Evolutionary conservation across 2,329 filamentous ascomycete species (phyloP), one percentile per base, ranked within the genome.

Genomic region (Fusarium poae): DNA sequence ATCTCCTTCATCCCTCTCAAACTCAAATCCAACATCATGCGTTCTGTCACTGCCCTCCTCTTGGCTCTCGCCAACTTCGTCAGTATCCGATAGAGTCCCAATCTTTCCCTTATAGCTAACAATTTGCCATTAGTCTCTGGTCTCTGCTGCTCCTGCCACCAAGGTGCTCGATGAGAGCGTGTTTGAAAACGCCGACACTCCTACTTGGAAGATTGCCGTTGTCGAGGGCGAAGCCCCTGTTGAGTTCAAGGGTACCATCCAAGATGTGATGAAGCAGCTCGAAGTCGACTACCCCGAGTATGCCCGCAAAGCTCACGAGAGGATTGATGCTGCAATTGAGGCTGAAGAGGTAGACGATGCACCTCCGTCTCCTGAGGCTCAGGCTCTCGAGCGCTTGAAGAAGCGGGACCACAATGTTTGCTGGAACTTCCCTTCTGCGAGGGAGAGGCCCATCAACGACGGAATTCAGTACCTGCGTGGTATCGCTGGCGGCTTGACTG

Each of bases 381-480:
- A 46, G n/a, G 43, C 27, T 7, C 43, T 46, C 12, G 25, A 20
- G 6, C 5, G 12, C 27, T 12, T 46, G 2, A n/a, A 30, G 13
- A 46, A 21, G 27, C 43, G 43, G 9, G 43, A 46, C 20, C 25
- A 27, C 43, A 46, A 46, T 3, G 20, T 46, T 1, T 46, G 43
- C 2, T 46, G 1, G 3, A 46, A 30, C 3, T 46, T 46, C 0
- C 43, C 43, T 16, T 0, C 1, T 4, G 43, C 43, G 0, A 21
- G n/a, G n/a, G 43, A 46, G 5, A 1, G 3, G 0, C n/a, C 12
- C 7, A 46, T 46, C 27, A 5, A 2, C 9, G 4, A 10, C 0
- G 43, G 43, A 3, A 46, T 46, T 4, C 18, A 30, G 11, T 46
- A 46, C 0, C 7, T 46, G 13, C 43, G 43, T 4, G 43, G 43